Base-by-base conservation (phyloP, 2,329 filamentous ascomycete genomes). In the Colletotrichum horii region DNA sequence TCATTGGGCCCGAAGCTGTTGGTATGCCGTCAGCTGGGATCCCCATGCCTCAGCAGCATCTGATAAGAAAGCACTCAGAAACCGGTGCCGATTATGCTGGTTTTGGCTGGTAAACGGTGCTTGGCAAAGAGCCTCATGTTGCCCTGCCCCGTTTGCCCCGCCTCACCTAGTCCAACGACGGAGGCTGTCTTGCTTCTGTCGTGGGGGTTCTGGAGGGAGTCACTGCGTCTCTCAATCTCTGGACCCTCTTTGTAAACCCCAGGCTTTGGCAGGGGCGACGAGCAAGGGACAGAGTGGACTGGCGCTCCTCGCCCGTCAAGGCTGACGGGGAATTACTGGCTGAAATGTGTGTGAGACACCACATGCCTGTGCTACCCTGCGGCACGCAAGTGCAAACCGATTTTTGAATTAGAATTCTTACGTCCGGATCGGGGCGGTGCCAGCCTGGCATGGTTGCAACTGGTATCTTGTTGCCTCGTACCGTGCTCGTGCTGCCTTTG, bases 61-160 rank as follows among this genome's bases (percentile, higher is more conserved):
- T 55, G 36, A 66, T 48, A 62, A 58, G 62, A 19, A 36, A 28
- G n/a, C 30, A 32, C 11, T 32, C 30, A 32, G 30, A 32, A 12
- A 32, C 30, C 30, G 30, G 91, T 93, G 93, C 90, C 89, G 89
- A 92, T 91, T 91, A 90, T 91, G 90, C 90, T 91, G 92, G 22
- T 38, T 14, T 74, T 66, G 43, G 48, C 58, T 60, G 19, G 19
- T 60, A 15, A 26, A 48, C 19, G 30, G 32, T 38, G 4, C 6
- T 15, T 8, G 32, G 32, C n/a, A 24, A 6, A 26, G 55, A 62
- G 15, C 7, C 28, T 24, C 19, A 55, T 67, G 26, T 55, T 61
- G 30, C 8, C 32, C 15, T 24, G n/a, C n/a, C 8, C 34, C 28
- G 34, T 16, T 26, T 32, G 11, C 36, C 48, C n/a, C 32, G 34